Base-by-base conservation (phyloP, 495 filamentous ascomycete genomes). In the Aspergillus olivimuriae region DNA sequence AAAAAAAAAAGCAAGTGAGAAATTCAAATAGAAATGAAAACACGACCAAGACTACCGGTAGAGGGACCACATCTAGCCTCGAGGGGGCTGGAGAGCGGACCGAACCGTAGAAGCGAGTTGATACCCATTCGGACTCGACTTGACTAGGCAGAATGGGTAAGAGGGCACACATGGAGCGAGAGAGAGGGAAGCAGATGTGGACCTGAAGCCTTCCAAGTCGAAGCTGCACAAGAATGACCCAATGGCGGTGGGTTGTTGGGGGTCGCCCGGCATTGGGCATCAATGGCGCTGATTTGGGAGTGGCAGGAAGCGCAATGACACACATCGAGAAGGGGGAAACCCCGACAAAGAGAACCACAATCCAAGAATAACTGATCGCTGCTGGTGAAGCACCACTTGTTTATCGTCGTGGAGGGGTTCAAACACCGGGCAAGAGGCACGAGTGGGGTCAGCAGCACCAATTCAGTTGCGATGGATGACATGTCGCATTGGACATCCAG, bases 231-330 rank as follows among this genome's bases (percentile, higher is more conserved):
- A n/a, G n/a, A n/a, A n/a, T 47, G 44, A 49, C 9, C 64, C 62
- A 65, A 66, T 64, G 52, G 58, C 26, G 26, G 43, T 44, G n/a
- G n/a, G n/a, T 53, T 49, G 50, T 44, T 35, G 37, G 36, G 18
- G 21, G 24, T 28, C 24, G 5, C 24, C 20, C 36, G 42, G 46
- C 55, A 64, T 71, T 71, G 68, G 68, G 68, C 66, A 71, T 60
- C 66, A 71, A 69, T 34, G 42, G 48, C 45, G 46, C 41, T 43
- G 24, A 41, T 41, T 44, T 51, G 39, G 38, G 39, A 45, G 61
- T 58, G 53, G 44, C 50, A 53, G 56, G 46, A 33, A 31, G 34
- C 45, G 47, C 41, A 32, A 48, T 33, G 40, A 26, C 21, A 41
- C 18, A 33, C 19, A 36, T 6, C 26, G 7, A 32, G 18, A 30